Conservation (phyloP, 2,329 filamentous ascomycete genomes). For the Fusarium concolor region DNA sequence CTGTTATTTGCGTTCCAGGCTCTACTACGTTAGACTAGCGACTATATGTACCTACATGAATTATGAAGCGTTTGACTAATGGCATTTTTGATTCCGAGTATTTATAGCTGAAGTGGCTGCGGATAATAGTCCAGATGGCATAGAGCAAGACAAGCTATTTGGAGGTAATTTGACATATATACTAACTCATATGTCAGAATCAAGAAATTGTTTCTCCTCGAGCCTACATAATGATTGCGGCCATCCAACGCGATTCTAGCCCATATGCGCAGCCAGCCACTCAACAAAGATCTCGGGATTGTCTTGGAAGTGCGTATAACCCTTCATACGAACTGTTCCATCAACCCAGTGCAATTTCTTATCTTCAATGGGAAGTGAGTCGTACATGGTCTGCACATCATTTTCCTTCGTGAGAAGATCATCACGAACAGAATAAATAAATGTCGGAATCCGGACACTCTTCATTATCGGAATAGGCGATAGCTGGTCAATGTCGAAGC, state of each 20-base stretch:
- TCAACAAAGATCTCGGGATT: neutral
- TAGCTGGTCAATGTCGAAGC: neutral
- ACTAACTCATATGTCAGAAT: no score
- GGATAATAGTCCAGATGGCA: no score
- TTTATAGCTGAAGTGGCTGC: no score
- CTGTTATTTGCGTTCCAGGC: no score
- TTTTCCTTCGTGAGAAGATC: conserved; percentile 1
- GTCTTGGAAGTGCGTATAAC: conserved; percentile 3
- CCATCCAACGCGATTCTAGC: neutral
- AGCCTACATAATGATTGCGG: no score
- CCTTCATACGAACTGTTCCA: neutral
- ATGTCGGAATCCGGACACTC: neutral
- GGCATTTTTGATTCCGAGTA: no score
- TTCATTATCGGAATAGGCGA: conserved; percentile 3
- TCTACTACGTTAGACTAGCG: no score
- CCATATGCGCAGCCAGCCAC: conserved; percentile 2
- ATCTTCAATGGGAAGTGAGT: neutral
- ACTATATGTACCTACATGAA: no score
- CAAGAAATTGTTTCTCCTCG: no score
- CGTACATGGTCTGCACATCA: conserved; percentile 5
- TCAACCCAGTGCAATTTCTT: conserved; percentile 1
- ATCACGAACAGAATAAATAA: conserved; percentile 1
- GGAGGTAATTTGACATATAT: no score
- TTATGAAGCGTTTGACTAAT: no score
- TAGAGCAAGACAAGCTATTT: no score